Evolutionary conservation across 208 protist genomes (phyloP).

Genomic region (Leishmania braziliensis): DNA sequence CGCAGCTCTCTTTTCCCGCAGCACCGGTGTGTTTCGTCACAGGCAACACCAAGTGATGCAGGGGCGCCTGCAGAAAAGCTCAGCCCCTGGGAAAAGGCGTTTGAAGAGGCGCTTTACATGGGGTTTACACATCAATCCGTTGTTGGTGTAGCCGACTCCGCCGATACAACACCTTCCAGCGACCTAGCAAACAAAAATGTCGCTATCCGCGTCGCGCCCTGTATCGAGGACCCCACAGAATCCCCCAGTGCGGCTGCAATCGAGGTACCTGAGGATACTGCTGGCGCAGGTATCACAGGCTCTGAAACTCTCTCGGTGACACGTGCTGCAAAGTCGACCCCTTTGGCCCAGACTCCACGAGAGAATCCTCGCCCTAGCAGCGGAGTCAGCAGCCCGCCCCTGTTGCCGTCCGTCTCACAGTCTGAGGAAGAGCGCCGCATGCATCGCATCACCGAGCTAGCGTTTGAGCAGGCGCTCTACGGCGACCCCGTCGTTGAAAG

Average conservation of each 20-base stretch:
- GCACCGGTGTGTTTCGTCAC: neutral
- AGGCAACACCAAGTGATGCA: neutral
- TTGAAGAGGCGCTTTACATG: slow-evolving; percentile 21
- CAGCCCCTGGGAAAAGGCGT: slow-evolving; percentile 11
- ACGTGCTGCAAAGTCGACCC: neutral
- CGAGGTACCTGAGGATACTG: neutral
- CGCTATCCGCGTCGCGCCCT: neutral
- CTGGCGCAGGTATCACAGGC: neutral
- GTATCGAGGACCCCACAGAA: neutral
- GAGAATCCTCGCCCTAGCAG: neutral
- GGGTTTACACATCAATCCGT: slow-evolving; percentile 1
- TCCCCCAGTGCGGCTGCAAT: neutral
- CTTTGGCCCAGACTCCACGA: neutral
- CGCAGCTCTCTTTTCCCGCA: neutral
- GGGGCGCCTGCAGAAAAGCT: neutral
- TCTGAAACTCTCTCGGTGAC: neutral
- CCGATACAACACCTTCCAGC: neutral
- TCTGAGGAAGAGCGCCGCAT: neutral
- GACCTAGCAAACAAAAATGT: neutral
- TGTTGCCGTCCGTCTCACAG: neutral
- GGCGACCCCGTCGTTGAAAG: neutral
- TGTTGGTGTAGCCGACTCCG: neutral
- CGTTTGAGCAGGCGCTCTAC: slow-evolving; percentile 11
- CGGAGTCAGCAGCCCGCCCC: neutral
- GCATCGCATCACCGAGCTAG: neutral